phyloP scores from a whole-genome alignment of 768 basidiomycete genomes.

The Scleroderma bovista region DNA sequence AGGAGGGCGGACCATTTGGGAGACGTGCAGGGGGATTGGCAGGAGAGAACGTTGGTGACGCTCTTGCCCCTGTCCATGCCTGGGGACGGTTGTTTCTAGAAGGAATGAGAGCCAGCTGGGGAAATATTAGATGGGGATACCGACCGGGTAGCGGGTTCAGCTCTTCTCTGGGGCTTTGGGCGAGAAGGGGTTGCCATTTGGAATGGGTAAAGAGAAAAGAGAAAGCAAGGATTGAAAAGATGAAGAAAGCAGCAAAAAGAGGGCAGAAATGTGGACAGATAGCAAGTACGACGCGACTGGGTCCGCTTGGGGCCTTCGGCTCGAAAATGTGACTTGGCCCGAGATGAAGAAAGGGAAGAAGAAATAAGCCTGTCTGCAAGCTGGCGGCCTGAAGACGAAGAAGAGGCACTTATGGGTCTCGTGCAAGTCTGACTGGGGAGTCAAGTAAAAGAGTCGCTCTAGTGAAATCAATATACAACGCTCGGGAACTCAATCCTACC shows the following conservation, averaged over 20 bases:
- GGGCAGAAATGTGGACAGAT: constrained; percentile 33
- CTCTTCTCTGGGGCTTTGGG: constrained; percentile 58
- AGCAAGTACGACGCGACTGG: constrained; percentile 30
- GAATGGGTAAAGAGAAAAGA: constrained; percentile 16
- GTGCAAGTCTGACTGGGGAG: constrained; percentile 23
- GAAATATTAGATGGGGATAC: constrained; percentile 25
- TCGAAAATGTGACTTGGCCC: constrained; percentile 18
- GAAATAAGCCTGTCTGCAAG: constrained; percentile 19
- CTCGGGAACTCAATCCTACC: constrained; percentile 24
- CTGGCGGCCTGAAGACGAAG: constrained; percentile 19
- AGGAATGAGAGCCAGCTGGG: constrained; percentile 8
- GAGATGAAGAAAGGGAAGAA: constrained; percentile 8
- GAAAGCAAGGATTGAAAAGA: constrained; percentile 27
- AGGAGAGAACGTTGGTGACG: constrained; percentile 69
- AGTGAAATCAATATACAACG: constrained; percentile 19
- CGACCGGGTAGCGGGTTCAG: constrained; percentile 49
- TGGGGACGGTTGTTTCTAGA: constrained; percentile 32
- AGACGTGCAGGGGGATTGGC: constrained; percentile 35
- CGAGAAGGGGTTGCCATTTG: constrained; percentile 62
- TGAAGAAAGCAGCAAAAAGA: constrained; percentile 21
- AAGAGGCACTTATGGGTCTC: constrained; percentile 21
- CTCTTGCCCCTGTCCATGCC: constrained; percentile 66
- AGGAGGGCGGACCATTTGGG: constrained; percentile 35
- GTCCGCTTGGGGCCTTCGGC: constrained; percentile 14
- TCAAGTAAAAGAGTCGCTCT: constrained; percentile 28